Conservation (phyloP, 2,329 filamentous ascomycete species). For the Tolypocladium guangdongense region DNA sequence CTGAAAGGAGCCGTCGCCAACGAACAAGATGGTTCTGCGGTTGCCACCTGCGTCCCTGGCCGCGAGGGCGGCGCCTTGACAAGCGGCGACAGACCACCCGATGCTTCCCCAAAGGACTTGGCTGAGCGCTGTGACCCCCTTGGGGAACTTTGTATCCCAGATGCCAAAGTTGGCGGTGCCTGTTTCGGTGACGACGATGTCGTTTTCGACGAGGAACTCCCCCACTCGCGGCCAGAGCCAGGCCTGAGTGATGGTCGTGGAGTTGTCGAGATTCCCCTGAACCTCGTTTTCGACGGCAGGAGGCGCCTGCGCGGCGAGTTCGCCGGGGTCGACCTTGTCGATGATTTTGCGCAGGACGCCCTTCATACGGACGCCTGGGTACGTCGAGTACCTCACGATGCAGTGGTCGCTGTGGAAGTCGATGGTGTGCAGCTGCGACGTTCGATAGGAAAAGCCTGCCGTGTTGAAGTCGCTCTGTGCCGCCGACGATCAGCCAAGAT, state of each 20-base stretch:
- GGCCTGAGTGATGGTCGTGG: slow-evolving; percentile 49
- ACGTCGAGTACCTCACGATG: slow-evolving; percentile 67
- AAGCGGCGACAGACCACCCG: slow-evolving; percentile 48
- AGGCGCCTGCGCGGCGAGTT: slow-evolving; percentile 44
- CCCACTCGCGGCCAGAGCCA: slow-evolving; percentile 72
- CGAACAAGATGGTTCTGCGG: slow-evolving; percentile 67
- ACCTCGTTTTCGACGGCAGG: slow-evolving; percentile 44
- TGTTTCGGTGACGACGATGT: slow-evolving; percentile 78
- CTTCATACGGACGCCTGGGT: slow-evolving; percentile 67
- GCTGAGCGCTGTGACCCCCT: slow-evolving; percentile 65
- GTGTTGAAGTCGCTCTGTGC: slow-evolving; percentile 67
- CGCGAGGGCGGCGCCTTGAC: slow-evolving; percentile 60
- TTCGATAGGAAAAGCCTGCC: slow-evolving; percentile 69
- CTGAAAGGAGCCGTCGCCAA: slow-evolving; percentile 83
- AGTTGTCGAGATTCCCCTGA: slow-evolving; percentile 25
- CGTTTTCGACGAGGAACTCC: slow-evolving; percentile 58
- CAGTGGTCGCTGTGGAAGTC: slow-evolving; percentile 69
- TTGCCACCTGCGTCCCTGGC: slow-evolving; percentile 50
- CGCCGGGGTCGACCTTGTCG: slow-evolving; percentile 42
- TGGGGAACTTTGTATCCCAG: slow-evolving; percentile 72
- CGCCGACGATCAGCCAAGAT: neutral
- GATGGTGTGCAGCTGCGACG: slow-evolving; percentile 66
- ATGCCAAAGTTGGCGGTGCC: slow-evolving; percentile 84
- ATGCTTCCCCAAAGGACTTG: slow-evolving; percentile 67
- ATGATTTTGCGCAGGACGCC: slow-evolving; percentile 65